Percentiles rank a stretch among this genome's conserved stretches.
phyloP scores from a whole-genome alignment of 768 basidiomycete species.

The Leccinum obscurum region DNA sequence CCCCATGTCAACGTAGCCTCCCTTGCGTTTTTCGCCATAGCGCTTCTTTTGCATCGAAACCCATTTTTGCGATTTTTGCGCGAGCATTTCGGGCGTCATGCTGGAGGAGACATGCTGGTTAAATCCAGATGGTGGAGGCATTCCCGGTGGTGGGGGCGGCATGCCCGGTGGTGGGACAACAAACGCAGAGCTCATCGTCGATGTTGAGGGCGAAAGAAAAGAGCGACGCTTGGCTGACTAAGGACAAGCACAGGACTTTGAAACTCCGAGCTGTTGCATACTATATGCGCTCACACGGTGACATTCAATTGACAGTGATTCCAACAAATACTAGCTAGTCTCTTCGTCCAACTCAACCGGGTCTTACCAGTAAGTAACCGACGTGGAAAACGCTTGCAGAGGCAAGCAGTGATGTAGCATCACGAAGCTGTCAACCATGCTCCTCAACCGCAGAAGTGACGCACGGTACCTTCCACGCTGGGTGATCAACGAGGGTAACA shows the following conservation, averaged over 20 bases:
- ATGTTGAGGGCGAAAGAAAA: conserved; percentile 32
- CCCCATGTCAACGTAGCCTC: conserved; percentile 88
- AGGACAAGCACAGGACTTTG: conserved; percentile 12
- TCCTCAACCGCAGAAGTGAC: not conserved
- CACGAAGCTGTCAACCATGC: not conserved
- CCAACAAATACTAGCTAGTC: too few relatives aligned
- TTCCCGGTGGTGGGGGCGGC: conserved; percentile 42
- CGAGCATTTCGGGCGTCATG: conserved; percentile 69
- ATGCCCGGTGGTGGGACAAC: conserved; percentile 44
- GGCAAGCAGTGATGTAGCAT: too few relatives aligned
- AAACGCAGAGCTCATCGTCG: conserved; percentile 34
- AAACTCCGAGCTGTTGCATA: not conserved
- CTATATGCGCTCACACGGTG: not conserved
- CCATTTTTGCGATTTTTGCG: conserved; percentile 96
- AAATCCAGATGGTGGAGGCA: conserved; percentile 38
- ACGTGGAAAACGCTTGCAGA: not conserved
- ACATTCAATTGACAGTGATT: not conserved
- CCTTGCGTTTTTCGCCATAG: conserved; percentile 88
- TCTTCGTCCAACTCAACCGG: not conserved
- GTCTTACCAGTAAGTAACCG: not conserved
- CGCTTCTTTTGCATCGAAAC: conserved; percentile 89
- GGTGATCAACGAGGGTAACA: not conserved
- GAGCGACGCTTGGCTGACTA: conserved; percentile 25
- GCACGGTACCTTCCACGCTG: not conserved
- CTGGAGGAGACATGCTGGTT: conserved; percentile 39